A percentile compares a stretch with the other conserved stretches of the same genome.
Conservation (phyloP, 306 rosid genomes). For the Pyrus communis region DNA sequence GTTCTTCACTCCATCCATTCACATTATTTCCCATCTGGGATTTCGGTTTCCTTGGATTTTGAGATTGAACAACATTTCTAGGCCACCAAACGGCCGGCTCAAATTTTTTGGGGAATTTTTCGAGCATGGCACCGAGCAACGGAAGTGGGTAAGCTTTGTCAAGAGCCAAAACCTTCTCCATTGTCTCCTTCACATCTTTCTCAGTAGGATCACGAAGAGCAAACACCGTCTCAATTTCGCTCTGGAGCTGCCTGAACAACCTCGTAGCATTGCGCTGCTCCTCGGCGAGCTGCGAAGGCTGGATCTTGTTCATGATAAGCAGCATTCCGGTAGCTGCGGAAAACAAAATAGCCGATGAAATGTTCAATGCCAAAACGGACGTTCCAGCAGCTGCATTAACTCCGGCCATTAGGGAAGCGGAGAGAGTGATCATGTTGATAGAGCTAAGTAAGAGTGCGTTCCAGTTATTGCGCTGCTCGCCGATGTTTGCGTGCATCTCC, state of each 20-base stretch:
- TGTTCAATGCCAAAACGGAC: slow-evolving; percentile 38
- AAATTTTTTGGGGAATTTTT: slow-evolving; percentile 48
- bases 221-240: slow-evolving; percentile 33
- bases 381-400: slow-evolving; percentile 5
- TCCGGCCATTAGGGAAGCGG: slow-evolving; percentile 58
- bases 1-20: slow-evolving; percentile 56
- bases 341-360: slow-evolving; percentile 51
- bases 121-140: slow-evolving; percentile 63
- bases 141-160: slow-evolving; percentile 86
- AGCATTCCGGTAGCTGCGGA: slow-evolving; percentile 59
- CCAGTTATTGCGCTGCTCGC: slow-evolving; percentile 67
- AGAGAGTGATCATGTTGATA: slow-evolving; percentile 67
- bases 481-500: slow-evolving; percentile 64
- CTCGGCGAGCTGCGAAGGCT: slow-evolving; percentile 79
- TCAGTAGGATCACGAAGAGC: slow-evolving; percentile 19
- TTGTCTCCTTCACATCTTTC: slow-evolving; percentile 36
- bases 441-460: slow-evolving; percentile 54
- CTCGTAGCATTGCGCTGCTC: slow-evolving; percentile 72
- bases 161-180: slow-evolving; percentile 50
- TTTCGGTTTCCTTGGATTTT: neutral
- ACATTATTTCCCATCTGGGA: neutral
- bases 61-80: neutral
- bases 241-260: slow-evolving; percentile 42
- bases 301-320: slow-evolving; percentile 58
- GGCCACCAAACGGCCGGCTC: slow-evolving; percentile 90